Conservation (phyloP, 306 rosid species). For the Castanea crenata region DNA sequence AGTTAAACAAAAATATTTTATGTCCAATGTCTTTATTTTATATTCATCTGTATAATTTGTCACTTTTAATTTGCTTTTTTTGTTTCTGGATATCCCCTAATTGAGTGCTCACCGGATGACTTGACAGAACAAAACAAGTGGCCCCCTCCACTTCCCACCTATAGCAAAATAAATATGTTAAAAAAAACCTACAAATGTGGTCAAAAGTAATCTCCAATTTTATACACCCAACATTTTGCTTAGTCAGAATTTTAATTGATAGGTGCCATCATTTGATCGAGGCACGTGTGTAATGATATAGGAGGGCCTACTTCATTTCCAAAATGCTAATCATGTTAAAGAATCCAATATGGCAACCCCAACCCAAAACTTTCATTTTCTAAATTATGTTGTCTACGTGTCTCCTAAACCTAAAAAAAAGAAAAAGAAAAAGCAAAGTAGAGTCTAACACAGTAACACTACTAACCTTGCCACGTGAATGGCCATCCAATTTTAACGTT, state of each 20-base stretch:
- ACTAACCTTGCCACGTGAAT: background rate
- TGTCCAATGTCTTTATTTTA: background rate
- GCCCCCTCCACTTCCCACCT: background rate
- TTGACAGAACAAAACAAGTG: background rate
- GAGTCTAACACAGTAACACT: background rate
- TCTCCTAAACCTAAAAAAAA: background rate
- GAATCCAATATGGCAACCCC: conserved; percentile 22
- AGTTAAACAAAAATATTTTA: too few species aligned
- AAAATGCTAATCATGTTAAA: conserved; percentile 14
- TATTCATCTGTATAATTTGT: background rate
- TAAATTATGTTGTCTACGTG: conserved; percentile 19
- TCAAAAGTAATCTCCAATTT: background rate
- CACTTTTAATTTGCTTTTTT: background rate
- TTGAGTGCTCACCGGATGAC: background rate
- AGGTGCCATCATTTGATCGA: conserved; percentile 33
- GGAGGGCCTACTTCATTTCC: conserved; percentile 17
- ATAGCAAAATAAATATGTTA: background rate
- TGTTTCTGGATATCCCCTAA: background rate
- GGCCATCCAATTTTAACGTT: background rate
- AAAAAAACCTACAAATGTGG: background rate
- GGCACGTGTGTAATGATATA: conserved; percentile 49
- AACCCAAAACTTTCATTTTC: background rate
- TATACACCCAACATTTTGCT: background rate
- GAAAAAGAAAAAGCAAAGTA: background rate
- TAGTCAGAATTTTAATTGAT: conserved; percentile 26